Evolutionary conservation across 2,329 filamentous ascomycete species (phyloP), one percentile per base, ranked within the genome.

Genomic region (Alternaria consortialis): DNA sequence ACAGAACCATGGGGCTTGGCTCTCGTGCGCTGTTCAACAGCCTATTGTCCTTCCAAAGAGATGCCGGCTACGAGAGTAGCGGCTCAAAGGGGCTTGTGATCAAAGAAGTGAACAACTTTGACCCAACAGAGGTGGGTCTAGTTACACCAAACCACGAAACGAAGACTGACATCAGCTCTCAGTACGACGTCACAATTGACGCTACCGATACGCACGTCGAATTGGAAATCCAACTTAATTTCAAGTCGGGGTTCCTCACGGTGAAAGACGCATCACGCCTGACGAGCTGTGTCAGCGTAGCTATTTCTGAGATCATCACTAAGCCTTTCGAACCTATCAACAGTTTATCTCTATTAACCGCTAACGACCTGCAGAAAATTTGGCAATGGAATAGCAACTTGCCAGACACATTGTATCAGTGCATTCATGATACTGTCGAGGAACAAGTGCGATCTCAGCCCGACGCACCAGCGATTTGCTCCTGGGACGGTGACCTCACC

Each of bases 401-500:
- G 15, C 50, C 50, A 23, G 23, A 29, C 27, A 29, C 27, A 29
- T 5, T 29, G 4, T 7, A 29, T 29, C 27, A 27, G 5, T 56
- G 53, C 44, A 12, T 56, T 7, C 44, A 51, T 12, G 44, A 56
- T 11, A 2, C 43, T 2, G 17, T 56, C 37, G 20, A 27, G 2
- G 25, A 50, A 4, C 44, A 56, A 7, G 34, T 23, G 4, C 0
- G 2, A 13, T 8, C n/a, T 17, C 53, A n/a, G 2, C 68, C 65
- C 56, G 62, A 61, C 15, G 44, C 58, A 0, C 23, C 42, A 1
- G 67, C 66, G 13, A 43, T 71, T 13, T 62, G 55, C 37, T 50
- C 66, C 0, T 69, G 62, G 56, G 60, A 71, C 20, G 65, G 58
- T 2, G 48, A 31, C 0, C 47, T 58, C 31, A 70, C 69, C 2